Evolutionary conservation across 352 stramenopile genomes (phyloP).

Genomic region (Phytophthora europaea): DNA sequence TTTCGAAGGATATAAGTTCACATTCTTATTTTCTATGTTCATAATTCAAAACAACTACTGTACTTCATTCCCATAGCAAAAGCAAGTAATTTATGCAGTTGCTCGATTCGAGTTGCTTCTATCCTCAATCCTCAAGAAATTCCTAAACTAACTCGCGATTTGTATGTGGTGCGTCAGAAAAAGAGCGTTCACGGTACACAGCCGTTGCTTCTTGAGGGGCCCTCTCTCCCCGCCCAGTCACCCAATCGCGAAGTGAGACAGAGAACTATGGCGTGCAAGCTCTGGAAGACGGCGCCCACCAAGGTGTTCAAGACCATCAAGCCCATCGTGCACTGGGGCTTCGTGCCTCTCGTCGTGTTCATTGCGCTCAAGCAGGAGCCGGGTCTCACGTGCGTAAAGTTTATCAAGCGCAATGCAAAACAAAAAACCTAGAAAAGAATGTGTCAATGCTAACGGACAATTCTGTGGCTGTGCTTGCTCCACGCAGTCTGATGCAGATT

Average conservation of each 20-base stretch:
- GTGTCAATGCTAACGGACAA: conserved; percentile 7
- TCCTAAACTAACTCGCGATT: too few relatives aligned
- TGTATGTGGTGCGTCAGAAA: not conserved
- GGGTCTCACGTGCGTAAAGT: conserved; percentile 67
- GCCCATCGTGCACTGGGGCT: conserved; percentile 85
- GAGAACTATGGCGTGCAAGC: conserved; percentile 52
- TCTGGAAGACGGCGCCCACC: conserved; percentile 84
- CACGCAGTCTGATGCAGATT: conserved; percentile 72
- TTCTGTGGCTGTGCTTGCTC: conserved; percentile 6
- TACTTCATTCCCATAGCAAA: too few relatives aligned
- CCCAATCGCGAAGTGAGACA: not conserved
- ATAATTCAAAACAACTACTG: too few relatives aligned
- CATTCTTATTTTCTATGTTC: too few relatives aligned
- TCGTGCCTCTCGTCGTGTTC: conserved; percentile 84
- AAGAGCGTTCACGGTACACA: not conserved
- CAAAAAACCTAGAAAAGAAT: not conserved
- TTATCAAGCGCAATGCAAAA: not conserved
- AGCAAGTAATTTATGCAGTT: not conserved
- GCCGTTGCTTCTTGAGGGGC: not conserved
- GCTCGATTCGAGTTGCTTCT: not conserved
- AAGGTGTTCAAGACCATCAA: conserved; percentile 86
- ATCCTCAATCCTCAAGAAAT: too few relatives aligned
- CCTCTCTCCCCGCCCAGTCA: not conserved
- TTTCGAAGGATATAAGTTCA: not conserved
- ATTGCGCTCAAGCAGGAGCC: conserved; percentile 85